Conservation (phyloP, 345 rosid species). For the Xanthoceras sorbifolium region DNA sequence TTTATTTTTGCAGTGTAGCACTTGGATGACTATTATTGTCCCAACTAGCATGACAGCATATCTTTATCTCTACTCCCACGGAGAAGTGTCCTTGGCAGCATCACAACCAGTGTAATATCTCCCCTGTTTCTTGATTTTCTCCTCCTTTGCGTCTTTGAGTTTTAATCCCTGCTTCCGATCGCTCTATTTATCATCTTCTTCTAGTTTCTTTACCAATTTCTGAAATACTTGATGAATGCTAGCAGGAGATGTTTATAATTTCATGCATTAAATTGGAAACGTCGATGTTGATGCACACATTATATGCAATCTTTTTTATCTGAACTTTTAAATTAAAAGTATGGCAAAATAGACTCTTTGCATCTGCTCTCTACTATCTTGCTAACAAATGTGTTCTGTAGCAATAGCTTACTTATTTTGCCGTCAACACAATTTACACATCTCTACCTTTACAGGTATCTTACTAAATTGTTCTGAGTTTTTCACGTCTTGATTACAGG, state of each 20-base stretch:
- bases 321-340: neutral
- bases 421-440: neutral
- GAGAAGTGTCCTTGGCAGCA: conserved; percentile 96
- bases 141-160: neutral
- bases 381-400: neutral
- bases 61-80: conserved; percentile 91
- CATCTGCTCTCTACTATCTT: neutral
- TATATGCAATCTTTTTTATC: too few species aligned
- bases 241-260: neutral
- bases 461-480: conserved; percentile 1
- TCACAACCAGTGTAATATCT: conserved; percentile 94
- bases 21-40: conserved; percentile 92
- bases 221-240: neutral
- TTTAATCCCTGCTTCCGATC: neutral
- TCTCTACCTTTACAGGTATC: neutral
- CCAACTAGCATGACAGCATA: conserved; percentile 98
- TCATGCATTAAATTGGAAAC: too few species aligned
- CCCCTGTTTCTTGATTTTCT: conserved; percentile 13
- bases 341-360: neutral
- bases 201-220: neutral
- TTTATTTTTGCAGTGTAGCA: conserved; percentile 74
- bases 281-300: neutral
- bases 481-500: conserved; percentile 53
- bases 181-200: neutral
- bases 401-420: neutral